Evolutionary conservation across 148 eudicot species (phyloP), one percentile per base, ranked within the genome.

Genomic region (Cornus controversa): DNA sequence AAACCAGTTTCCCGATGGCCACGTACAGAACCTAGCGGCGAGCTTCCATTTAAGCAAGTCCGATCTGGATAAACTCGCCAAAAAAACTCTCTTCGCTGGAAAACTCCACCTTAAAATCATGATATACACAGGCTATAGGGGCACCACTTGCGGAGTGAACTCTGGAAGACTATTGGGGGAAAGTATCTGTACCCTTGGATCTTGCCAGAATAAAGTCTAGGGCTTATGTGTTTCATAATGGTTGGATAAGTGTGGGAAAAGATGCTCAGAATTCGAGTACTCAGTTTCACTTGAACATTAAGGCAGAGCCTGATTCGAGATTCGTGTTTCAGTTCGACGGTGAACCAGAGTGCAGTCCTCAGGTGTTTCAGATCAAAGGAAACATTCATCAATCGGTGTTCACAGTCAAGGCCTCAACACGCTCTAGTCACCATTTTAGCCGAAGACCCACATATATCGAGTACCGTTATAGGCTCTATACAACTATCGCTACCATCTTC

Each of bases 281-380:
- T 18, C 78, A 84, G 82, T 84, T 94, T 78, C 91, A 89, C 69
- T 5, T 94, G 75, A 84, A 79, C 78, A 94, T 93, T 23, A 73
- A 84, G 79, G 87, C 89, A 10, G 98, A 94, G 58, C 89, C 89
- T 5, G 98, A 94, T 77, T 96, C 98, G 42, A 82, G 98, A 40
- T 94, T 91, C 64, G 96, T 93, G 57, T 93, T 93, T 65, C 89
- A 90, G 89, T 93, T 91, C 83, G 98, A 90, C 23, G 96, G 96
- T 25, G 96, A 89, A 28, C 96, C 96, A 11, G 98, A 90, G 80
- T 93, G 96, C 74, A 93, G 98, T 72, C 98, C 98, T 6, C 94
- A 87, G 37, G 94, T 93, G 18, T 91, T 89, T 72, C 94, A 89
- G 80, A 78, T 89, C 20, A 85, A 87, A 26, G 98, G 96, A 16